Base-by-base conservation (phyloP, 2,329 filamentous ascomycete genomes). In the Claviceps sp. region DNA sequence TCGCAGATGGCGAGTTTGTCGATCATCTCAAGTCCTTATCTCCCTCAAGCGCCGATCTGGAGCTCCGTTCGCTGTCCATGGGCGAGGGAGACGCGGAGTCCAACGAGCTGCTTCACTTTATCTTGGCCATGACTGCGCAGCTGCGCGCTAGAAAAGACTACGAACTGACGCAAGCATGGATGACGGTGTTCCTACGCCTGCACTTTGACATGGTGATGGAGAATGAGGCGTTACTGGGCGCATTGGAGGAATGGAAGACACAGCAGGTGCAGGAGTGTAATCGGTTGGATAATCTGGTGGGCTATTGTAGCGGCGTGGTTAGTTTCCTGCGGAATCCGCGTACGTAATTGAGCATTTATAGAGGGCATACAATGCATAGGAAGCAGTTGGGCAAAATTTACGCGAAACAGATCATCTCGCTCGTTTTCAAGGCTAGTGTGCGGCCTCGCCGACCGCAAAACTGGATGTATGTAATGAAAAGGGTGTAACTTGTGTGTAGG, bases 151-250 rank as follows among this genome's bases (percentile, higher is more conserved):
- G 84, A 57, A 80, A 79, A 47, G 93, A 97, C 66, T 98, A 95
- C 67, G 93, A 98, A 69, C 76, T 98, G 41, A 86, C 89, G 16
- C 90, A 97, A 68, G 89, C 89, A 0, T 98, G 93, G 91, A 97
- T 98, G 89, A 84, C 85, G 2, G 91, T 97, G 1, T 95, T 97
- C 62, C 65, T 98, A 54, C 80, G 84, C 47, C 71, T 95, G 42
- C 91, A 97, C 67, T 78, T 78, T 56, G 77, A 81, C 57, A 56
- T 75, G 40, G 68, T 78, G 43, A 71, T 71, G 69, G 74, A 70
- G 63, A 77, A 62, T 65, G 69, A 72, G 57, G 61, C 66, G 34
- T 66, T 91, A 14, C 73, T 81, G 46, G 70, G 68, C 1, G 80
- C 78, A 47, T 68, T 96, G 55, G 67, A 68, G 50, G 75, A 77